A percentile compares a stretch with the other conserved stretches of the same genome.
These are phyloP conservation scores for Catharanthus roseus DNA, from an alignment of 257 asterid species.

Conservation along the genomic window DNA sequence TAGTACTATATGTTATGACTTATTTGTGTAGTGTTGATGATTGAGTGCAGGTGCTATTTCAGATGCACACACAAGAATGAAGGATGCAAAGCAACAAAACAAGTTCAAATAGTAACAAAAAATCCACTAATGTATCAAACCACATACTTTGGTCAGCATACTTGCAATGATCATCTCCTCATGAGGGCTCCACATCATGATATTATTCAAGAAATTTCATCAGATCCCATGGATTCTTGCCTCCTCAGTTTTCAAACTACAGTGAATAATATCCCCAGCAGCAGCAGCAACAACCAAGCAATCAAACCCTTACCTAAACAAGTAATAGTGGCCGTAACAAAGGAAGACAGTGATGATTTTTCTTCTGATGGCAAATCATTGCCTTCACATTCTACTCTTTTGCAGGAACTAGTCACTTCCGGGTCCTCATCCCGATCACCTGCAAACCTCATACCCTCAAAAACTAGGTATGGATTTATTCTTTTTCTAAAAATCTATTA, in stretches of 20 bases:
- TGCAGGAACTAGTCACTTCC: conserved; percentile 30
- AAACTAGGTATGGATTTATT: background rate
- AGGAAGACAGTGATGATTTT: too few species aligned
- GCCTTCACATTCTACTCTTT: conserved; percentile 23
- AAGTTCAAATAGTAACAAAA: conserved; percentile 47
- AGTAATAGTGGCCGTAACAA: too few species aligned
- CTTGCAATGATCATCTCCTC: conserved; percentile 28
- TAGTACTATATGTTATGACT: too few species aligned
- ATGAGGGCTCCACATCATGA: conserved; percentile 19
- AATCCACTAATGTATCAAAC: conserved; percentile 31
- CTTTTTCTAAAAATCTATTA: too few species aligned
- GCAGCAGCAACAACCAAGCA: background rate
- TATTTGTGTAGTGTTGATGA: too few species aligned
- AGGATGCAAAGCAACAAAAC: conserved; percentile 64
- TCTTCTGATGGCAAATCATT: conserved; percentile 30
- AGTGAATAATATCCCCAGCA: conserved; percentile 4
- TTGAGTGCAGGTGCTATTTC: conserved; percentile 50
- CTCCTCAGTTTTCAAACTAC: conserved; percentile 36
- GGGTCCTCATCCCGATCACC: conserved; percentile 15
- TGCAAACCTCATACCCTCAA: conserved; percentile 7
- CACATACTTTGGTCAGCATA: conserved; percentile 59
- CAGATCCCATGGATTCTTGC: conserved; percentile 20
- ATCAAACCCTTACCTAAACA: background rate
- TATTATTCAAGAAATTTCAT: conserved; percentile 8
- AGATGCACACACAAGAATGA: conserved; percentile 68